Evolutionary conservation across 2,329 filamentous ascomycete genomes (phyloP).

Genomic region (Scedosporium minutisporum): DNA sequence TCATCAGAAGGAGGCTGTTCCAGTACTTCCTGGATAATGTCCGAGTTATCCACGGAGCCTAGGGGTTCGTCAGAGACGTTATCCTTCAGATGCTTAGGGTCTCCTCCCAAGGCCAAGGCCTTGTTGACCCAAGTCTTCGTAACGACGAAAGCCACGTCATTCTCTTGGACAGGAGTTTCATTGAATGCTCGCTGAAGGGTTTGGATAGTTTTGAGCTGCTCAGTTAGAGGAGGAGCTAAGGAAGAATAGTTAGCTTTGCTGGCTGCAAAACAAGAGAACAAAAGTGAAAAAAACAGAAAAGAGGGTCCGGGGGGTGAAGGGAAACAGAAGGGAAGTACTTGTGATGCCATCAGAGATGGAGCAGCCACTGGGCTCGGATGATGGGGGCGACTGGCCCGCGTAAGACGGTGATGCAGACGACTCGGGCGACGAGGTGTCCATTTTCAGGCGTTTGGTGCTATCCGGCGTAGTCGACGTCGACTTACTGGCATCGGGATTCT

Average conservation of each 20-base stretch:
- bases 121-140: conserved; percentile 70
- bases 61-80: conserved; percentile 53
- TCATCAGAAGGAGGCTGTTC: conserved; percentile 35
- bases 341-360: neutral
- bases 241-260: neutral
- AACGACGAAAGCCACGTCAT: conserved; percentile 67
- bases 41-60: conserved; percentile 79
- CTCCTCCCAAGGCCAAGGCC: conserved; percentile 56
- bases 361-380: neutral
- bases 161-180: conserved; percentile 51
- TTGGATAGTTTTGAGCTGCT: conserved; percentile 66
- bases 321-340: neutral
- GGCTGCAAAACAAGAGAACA: neutral
- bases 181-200: conserved; percentile 44
- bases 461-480: conserved; percentile 4
- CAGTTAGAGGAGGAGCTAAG: conserved; percentile 25
- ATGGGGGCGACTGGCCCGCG: neutral
- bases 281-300: neutral
- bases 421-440: neutral
- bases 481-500: conserved; percentile 10
- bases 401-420: neutral
- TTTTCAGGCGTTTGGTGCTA: neutral
- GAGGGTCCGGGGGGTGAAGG: neutral
- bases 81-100: conserved; percentile 44
- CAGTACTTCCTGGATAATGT: conserved; percentile 59